Evolutionary conservation across 2,329 filamentous ascomycete genomes (phyloP).

Genomic region (Thyridium curvatum): DNA sequence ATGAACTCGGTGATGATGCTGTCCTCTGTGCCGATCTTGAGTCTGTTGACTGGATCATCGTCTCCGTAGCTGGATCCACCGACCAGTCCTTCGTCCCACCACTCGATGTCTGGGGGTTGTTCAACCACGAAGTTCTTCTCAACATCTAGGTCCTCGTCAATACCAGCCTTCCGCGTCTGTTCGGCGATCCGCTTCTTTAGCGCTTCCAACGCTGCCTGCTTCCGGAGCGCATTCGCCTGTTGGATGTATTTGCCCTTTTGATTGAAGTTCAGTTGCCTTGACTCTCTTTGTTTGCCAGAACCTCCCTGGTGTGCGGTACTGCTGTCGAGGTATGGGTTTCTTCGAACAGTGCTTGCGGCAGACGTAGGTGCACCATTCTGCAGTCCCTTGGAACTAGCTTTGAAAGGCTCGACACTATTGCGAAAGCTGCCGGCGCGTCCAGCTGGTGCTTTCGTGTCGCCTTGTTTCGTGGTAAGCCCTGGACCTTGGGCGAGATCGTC

Average conservation of each 20-base stretch:
- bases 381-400: conserved; percentile 9
- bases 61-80: conserved; percentile 68
- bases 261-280: conserved; percentile 81
- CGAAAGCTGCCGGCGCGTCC: no score
- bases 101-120: conserved; percentile 81
- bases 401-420: conserved; percentile 2
- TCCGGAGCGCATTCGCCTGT: conserved; percentile 81
- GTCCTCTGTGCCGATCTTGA: conserved; percentile 74
- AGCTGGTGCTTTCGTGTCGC: no score
- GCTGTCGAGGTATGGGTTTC: conserved; percentile 79
- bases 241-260: conserved; percentile 96
- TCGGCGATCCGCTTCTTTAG: conserved; percentile 93
- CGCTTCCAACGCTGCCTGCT: conserved; percentile 82
- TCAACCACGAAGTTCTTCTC: conserved; percentile 88
- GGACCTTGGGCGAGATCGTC: conserved; percentile 33
- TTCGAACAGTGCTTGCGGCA: conserved; percentile 21
- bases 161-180: conserved; percentile 80
- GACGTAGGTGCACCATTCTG: no score
- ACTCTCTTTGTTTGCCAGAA: conserved; percentile 55
- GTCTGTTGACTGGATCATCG: conserved; percentile 55
- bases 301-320: conserved; percentile 54
- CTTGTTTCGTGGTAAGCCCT: no score
- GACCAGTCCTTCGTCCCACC: conserved; percentile 93
- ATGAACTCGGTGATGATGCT: conserved; percentile 86
- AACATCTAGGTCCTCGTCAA: conserved; percentile 83